These are phyloP conservation scores for Draba incana DNA, from an alignment of 345 rosid genomes.

Conservation along the genomic window DNA sequence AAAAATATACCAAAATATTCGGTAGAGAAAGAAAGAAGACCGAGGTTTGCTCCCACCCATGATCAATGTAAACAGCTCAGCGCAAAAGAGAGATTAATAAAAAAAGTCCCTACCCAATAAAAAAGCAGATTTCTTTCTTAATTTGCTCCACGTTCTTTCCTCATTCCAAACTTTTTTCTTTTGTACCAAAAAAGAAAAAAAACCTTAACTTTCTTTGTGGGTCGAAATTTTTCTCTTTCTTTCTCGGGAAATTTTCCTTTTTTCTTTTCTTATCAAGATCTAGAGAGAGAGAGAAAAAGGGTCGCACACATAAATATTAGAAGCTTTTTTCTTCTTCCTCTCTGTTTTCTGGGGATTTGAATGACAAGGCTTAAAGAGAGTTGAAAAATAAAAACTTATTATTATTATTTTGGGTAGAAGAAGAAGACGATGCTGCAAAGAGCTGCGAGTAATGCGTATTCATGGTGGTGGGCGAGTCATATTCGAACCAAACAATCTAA, in stretches of 20 bases:
- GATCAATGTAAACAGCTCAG: conserved; percentile 33
- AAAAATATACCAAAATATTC: conserved; percentile 23
- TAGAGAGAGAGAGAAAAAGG: conserved; percentile 15
- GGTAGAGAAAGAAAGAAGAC: conserved; percentile 23
- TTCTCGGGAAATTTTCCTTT: conserved; percentile 15
- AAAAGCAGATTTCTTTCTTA: conserved; percentile 25
- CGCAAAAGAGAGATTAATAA: conserved; percentile 24
- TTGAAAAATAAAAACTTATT: not conserved
- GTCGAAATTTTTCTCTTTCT: conserved; percentile 25
- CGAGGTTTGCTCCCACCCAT: conserved; percentile 49
- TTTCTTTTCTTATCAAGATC: conserved; percentile 28
- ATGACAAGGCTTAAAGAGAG: conserved; percentile 21
- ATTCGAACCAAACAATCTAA: conserved; percentile 96
- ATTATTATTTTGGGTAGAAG: too few relatives aligned
- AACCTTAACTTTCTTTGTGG: conserved; percentile 33
- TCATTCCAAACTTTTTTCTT: conserved; percentile 1
- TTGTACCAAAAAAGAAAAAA: not conserved
- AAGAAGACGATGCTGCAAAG: conserved; percentile 72
- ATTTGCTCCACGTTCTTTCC: conserved; percentile 39
- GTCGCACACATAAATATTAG: not conserved
- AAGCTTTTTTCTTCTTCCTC: not conserved
- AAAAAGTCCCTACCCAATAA: conserved; percentile 3
- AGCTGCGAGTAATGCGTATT: conserved; percentile 99
- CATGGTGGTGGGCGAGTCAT: conserved; percentile 99
- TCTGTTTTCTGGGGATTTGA: conserved; percentile 25